A percentile compares a stretch with the other conserved stretches of the same genome.
phyloP scores from a whole-genome alignment of 441 rosid genomes.

The Euphorbia schlechtendalii region DNA sequence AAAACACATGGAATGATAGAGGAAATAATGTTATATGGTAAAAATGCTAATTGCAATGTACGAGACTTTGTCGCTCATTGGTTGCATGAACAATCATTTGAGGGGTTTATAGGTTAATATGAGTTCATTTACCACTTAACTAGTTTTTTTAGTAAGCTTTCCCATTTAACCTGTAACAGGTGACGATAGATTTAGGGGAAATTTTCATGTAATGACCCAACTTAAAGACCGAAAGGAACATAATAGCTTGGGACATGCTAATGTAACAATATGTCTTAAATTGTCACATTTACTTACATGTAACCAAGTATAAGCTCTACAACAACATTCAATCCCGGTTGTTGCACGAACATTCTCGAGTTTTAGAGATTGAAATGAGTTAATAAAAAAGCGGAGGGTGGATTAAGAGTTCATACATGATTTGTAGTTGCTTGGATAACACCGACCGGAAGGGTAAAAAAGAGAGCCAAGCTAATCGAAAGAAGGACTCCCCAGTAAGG shows the following conservation, averaged over 20 bases:
- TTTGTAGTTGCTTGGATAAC: conserved; percentile 45
- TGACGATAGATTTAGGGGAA: conserved; percentile 43
- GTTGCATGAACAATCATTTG: too few species aligned
- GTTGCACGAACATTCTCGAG: conserved; percentile 23
- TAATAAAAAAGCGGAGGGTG: too few species aligned
- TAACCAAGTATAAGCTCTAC: conserved; percentile 43
- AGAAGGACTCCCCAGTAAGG: conserved; percentile 44
- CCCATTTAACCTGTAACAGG: too few species aligned
- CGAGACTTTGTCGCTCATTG: too few species aligned
- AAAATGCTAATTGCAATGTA: too few species aligned
- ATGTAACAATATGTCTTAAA: conserved; percentile 42
- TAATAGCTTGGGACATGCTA: conserved; percentile 36
- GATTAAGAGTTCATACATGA: conserved; percentile 21
- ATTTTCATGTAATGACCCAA: conserved; percentile 50
- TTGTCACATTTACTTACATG: conserved; percentile 37
- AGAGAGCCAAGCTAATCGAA: conserved; percentile 26
- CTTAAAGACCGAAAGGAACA: conserved; percentile 40
- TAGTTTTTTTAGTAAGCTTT: too few species aligned
- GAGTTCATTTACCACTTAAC: too few species aligned
- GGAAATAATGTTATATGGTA: too few species aligned
- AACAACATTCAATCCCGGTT: conserved; percentile 40
- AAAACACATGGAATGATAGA: too few species aligned
- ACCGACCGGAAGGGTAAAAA: conserved; percentile 39
- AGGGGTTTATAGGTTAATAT: too few species aligned
- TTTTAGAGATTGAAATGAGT: too few species aligned